Evolutionary conservation across 2,329 filamentous ascomycete species (phyloP), one percentile per base, ranked within the genome.

Genomic region (Leptodontidium sp.): DNA sequence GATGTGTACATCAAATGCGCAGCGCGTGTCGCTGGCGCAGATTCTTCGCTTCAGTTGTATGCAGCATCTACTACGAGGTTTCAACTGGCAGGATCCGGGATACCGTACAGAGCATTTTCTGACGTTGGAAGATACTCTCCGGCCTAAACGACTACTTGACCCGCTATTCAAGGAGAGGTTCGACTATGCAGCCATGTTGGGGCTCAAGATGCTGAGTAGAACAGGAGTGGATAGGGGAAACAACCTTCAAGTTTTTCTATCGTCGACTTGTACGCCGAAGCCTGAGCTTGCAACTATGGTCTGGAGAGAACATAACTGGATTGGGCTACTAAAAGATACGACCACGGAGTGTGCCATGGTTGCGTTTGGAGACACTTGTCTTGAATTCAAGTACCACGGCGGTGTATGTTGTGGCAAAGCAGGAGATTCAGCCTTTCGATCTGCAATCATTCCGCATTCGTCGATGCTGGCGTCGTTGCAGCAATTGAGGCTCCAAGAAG

Each of bases 161-260:
- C 9, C 53, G 9, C 43, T 43, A 17, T 71, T 71, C 38, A 61
- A 61, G 24, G 26, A 66, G 26, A 61, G 52, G 35, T 67, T 68
- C 38, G 67, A 69, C 15, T 38, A 65, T 14, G 67, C 67, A 64
- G 65, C 68, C 1, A 66, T 69, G 61, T 57, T 71, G 14, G 58
- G 65, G 14, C 65, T 71, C 17, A 71, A 70, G 62, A 65, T 61
- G 43, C 38, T 70, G 21, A 57, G 67, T 47, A 70, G 61, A 32
- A 67, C 67, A 24, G 65, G 61, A 2, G 64, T 70, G 26, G 58
- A 66, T 61, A 59, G 49, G 15, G 26, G 61, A 57, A 59, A 63
- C n/a, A 65, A 65, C 53, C n/a, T 70, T 15, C 47, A 32, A 7
- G 65, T 70, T 15, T 67, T 65, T 35, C 38, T 70, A 11, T 67